phyloP scores from a whole-genome alignment of 768 basidiomycete species.

The Kwoniella dejecticola region DNA sequence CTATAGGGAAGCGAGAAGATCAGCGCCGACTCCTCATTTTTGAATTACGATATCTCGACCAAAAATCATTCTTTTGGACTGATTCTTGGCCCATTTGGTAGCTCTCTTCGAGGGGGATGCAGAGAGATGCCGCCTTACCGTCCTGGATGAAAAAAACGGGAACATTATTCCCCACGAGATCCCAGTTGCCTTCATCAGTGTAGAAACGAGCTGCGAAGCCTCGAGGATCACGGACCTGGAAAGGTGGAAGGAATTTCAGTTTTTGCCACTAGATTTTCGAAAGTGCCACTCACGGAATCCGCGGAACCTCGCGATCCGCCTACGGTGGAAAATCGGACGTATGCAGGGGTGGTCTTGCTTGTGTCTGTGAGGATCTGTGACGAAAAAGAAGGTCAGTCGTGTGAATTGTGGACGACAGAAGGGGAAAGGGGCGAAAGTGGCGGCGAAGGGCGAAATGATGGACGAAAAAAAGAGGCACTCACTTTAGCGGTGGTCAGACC shows the following conservation, averaged over 20 bases:
- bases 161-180: conserved; percentile 59
- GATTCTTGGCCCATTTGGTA: too few relatives aligned
- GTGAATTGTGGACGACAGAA: too few relatives aligned
- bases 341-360: conserved; percentile 71
- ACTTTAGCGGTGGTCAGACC: conserved; percentile 68
- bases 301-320: conserved; percentile 77
- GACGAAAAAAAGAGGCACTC: neutral
- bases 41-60: conserved; percentile 1
- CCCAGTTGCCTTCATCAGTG: conserved; percentile 76
- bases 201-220: conserved; percentile 85
- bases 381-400: neutral
- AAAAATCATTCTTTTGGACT: neutral
- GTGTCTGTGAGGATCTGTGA: conserved; percentile 65
- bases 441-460: neutral
- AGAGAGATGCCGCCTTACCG: neutral
- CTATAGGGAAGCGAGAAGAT: conserved; percentile 56
- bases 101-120: too few relatives aligned
- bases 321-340: conserved; percentile 84
- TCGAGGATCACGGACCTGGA: conserved; percentile 72
- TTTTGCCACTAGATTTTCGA: neutral
- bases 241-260: conserved; percentile 59
- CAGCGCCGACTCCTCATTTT: neutral
- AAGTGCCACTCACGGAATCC: conserved; percentile 59
- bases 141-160: conserved; percentile 57
- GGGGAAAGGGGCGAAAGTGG: neutral